Percentiles rank a stretch among this genome's conserved stretches.
Conservation (phyloP, 2,329 filamentous ascomycete species). For the Aspergillus versicolor region DNA sequence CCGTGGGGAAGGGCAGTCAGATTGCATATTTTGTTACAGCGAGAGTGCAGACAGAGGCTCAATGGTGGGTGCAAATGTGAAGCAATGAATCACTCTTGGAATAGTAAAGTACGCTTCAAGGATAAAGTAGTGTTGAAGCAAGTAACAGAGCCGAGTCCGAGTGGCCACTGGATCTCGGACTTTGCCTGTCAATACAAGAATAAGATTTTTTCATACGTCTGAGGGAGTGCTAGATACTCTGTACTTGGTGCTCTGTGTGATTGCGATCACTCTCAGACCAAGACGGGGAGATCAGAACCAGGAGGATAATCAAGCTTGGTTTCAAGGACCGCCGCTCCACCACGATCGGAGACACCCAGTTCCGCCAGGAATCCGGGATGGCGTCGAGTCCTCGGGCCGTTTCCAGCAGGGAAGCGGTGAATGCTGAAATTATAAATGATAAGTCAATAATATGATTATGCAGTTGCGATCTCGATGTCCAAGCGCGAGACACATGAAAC, state of each 20-base stretch:
- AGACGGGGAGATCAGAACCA: background rate
- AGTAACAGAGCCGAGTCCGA: background rate
- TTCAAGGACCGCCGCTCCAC: background rate
- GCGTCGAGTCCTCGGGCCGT: background rate
- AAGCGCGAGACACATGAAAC: background rate
- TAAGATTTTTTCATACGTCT: too few species aligned
- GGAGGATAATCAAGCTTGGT: background rate
- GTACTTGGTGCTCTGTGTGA: background rate
- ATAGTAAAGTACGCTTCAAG: background rate
- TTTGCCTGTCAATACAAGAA: too few species aligned
- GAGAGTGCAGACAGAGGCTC: background rate
- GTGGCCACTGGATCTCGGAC: too few species aligned
- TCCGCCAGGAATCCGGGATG: background rate
- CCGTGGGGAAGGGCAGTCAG: slow-evolving; percentile 4
- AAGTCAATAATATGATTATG: background rate
- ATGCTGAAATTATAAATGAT: background rate
- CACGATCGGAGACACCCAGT: background rate
- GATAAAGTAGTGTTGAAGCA: background rate
- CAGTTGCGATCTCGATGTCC: background rate
- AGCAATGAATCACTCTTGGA: background rate
- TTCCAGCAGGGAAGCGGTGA: background rate
- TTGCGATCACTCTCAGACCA: background rate
- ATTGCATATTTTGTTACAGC: slow-evolving; percentile 8
- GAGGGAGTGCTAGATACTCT: background rate
- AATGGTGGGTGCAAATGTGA: background rate